Evolutionary conservation across 148 eudicot species (phyloP), one percentile per base, ranked within the genome.

Genomic region (Chenopodium suecicum): DNA sequence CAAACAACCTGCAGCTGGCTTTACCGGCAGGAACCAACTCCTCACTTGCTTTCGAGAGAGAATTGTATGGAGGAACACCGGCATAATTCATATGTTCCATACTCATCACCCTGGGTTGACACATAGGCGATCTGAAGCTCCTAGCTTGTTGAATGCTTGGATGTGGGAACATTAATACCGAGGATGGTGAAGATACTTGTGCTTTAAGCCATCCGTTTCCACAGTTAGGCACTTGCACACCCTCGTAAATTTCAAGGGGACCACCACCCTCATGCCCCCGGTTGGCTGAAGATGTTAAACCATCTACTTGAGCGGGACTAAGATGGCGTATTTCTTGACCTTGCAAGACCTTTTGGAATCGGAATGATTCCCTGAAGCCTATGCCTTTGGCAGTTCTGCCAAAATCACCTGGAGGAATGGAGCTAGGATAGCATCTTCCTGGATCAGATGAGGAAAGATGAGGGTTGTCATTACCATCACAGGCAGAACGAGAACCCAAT

Each of bases 321-420:
- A 84, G 67, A 78, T 79, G 73, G 78, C 76, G 85, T n/a, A 80
- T 92, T 94, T 96, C 99, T 94, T 92, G 98, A 96, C 98, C 99
- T 94, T 96, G 99, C 94, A 94, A 94, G 99, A 94, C 99, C 98
- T 88, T 88, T 74, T 82, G 88, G 89, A 86, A 91, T 81, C 88
- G 83, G 74, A 86, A 86, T 47, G 92, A 86, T 83, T 91, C 97
- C 69, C 89, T 85, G 82, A 85, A 86, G 79, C 86, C 86, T 73
- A 89, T 69, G 60, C 84, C 75, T 67, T 82, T 82, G 58, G 77
- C 84, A 62, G 89, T 77, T 80, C 79, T 85, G 62, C 78, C 79
- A 79, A 86, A 79, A 80, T 86, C 88, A 47, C 83, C 86, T 17
- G 74, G 83, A 34, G 89, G 85, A 67, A 69, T 58, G 50, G 79